Evolutionary conservation across 2,329 filamentous ascomycete species (phyloP).

Genomic region (Corniculantispora saksenae): DNA sequence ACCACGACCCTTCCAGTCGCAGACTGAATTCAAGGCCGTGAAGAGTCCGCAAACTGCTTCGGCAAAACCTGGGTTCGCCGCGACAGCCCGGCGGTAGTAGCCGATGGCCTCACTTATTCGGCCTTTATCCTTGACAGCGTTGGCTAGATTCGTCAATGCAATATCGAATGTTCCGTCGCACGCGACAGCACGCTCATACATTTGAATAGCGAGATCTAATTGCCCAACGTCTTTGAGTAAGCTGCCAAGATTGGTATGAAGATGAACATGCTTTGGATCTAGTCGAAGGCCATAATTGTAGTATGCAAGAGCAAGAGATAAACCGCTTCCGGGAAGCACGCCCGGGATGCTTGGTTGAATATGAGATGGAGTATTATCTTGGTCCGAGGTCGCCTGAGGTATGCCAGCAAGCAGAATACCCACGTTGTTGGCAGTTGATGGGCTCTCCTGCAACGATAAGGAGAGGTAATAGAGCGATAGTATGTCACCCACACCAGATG

Average conservation of each 20-base stretch:
- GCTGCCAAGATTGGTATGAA: constrained; percentile 95
- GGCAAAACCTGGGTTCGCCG: constrained; percentile 91
- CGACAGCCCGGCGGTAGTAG: constrained; percentile 89
- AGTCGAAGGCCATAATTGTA: constrained; percentile 92
- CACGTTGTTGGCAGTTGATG: constrained; percentile 97
- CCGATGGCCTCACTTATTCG: constrained; percentile 86
- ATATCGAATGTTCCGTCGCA: constrained; percentile 97
- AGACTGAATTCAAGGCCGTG: constrained; percentile 94
- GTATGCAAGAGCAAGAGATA: constrained; percentile 85
- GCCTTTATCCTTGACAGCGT: constrained; percentile 96
- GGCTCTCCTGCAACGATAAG: constrained; percentile 89
- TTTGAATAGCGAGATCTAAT: constrained; percentile 84
- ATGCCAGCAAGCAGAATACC: constrained; percentile 95
- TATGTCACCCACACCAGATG: constrained; percentile 85
- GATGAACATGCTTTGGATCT: constrained; percentile 86
- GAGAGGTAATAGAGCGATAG: constrained; percentile 94
- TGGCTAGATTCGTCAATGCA: constrained; percentile 91
- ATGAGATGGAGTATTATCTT: constrained; percentile 20
- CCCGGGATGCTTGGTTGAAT: constrained; percentile 64
- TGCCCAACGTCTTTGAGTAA: constrained; percentile 95
- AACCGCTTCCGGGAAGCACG: constrained; percentile 80
- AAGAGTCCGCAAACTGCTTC: constrained; percentile 95
- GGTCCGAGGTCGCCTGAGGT: constrained; percentile 61
- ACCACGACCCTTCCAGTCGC: constrained; percentile 88
- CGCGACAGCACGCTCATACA: constrained; percentile 93